Percentiles rank a stretch among this genome's conserved stretches.
These are phyloP conservation scores for Leptosphaerulina australis DNA, from an alignment of 2,329 filamentous ascomycete species.

Conservation along the genomic window DNA sequence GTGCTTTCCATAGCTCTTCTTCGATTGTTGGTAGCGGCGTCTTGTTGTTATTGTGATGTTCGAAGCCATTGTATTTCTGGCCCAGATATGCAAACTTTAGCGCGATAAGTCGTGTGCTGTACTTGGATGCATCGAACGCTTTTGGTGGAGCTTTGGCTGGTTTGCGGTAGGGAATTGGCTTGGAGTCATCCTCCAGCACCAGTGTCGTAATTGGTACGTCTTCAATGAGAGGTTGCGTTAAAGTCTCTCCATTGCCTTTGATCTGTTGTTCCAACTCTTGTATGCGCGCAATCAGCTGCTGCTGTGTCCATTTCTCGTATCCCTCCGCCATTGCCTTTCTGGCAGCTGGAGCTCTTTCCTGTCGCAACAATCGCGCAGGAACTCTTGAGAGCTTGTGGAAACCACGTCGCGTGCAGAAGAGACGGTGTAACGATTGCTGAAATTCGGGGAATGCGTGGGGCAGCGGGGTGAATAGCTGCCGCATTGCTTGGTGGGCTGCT, in stretches of 20 bases:
- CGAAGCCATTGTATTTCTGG: constrained; percentile 89
- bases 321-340: constrained; percentile 30
- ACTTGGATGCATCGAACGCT: constrained; percentile 77
- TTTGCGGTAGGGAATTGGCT: constrained; percentile 31
- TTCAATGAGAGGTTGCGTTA: constrained; percentile 9
- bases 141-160: constrained; percentile 49
- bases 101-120: constrained; percentile 82
- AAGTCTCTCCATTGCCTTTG: not conserved
- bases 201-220: constrained; percentile 3
- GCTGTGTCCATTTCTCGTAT: constrained; percentile 44
- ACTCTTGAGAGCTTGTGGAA: constrained; percentile 46
- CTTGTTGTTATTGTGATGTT: constrained; percentile 75
- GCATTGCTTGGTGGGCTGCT: constrained; percentile 34
- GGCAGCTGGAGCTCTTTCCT: constrained; percentile 17
- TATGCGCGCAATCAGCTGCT: constrained; percentile 44
- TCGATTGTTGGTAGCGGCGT: constrained; percentile 82
- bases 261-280: constrained; percentile 39
- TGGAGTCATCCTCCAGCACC: not conserved
- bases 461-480: constrained; percentile 28
- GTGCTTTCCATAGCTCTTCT: constrained; percentile 89
- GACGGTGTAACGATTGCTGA: constrained; percentile 31
- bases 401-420: constrained; percentile 36
- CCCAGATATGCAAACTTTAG: constrained; percentile 94
- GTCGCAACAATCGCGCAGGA: constrained; percentile 31
- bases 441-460: constrained; percentile 38